Percentiles rank a stretch among this genome's conserved stretches.
Evolutionary conservation across 2,329 filamentous ascomycete species (phyloP).

Genomic region (Colletotrichum sp.): DNA sequence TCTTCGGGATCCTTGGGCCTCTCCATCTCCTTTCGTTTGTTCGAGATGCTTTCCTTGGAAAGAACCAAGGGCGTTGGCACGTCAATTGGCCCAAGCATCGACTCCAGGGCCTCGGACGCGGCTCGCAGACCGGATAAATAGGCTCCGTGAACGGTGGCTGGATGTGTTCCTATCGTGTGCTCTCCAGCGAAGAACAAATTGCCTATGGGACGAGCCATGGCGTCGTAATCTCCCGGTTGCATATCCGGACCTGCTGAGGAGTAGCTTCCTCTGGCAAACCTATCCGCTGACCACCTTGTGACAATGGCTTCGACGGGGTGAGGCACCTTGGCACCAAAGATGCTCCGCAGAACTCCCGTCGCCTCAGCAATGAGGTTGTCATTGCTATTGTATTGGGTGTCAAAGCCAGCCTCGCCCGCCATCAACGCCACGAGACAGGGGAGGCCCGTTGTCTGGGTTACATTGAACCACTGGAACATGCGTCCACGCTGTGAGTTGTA

Average conservation of each 20-base stretch:
- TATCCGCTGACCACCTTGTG: constrained; percentile 90
- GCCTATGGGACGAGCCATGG: constrained; percentile 83
- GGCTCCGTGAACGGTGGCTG: constrained; percentile 95
- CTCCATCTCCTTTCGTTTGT: constrained; percentile 60
- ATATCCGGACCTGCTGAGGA: constrained; percentile 90
- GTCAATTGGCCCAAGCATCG: constrained; percentile 80
- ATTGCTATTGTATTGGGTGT: constrained; percentile 80
- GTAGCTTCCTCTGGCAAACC: constrained; percentile 92
- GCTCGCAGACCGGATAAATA: constrained; percentile 92
- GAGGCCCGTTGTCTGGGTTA: constrained; percentile 85
- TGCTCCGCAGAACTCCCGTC: constrained; percentile 74
- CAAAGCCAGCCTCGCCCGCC: constrained; percentile 92
- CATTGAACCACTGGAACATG: constrained; percentile 98
- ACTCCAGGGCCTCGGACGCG: constrained; percentile 83
- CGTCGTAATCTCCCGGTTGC: constrained; percentile 85
- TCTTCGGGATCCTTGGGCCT: constrained; percentile 53
- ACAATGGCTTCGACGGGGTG: constrained; percentile 85
- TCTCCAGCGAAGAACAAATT: constrained; percentile 96
- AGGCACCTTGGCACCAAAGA: constrained; percentile 76
- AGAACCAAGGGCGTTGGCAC: constrained; percentile 78
- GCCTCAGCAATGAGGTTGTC: constrained; percentile 81
- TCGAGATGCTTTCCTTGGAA: constrained; percentile 58
- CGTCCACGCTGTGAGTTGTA: constrained; percentile 83
- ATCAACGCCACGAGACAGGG: constrained; percentile 91
- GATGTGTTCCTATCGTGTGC: constrained; percentile 93